Base-by-base conservation (phyloP, 176 grass and related monocot genomes). In the Triticum dicoccoides region DNA sequence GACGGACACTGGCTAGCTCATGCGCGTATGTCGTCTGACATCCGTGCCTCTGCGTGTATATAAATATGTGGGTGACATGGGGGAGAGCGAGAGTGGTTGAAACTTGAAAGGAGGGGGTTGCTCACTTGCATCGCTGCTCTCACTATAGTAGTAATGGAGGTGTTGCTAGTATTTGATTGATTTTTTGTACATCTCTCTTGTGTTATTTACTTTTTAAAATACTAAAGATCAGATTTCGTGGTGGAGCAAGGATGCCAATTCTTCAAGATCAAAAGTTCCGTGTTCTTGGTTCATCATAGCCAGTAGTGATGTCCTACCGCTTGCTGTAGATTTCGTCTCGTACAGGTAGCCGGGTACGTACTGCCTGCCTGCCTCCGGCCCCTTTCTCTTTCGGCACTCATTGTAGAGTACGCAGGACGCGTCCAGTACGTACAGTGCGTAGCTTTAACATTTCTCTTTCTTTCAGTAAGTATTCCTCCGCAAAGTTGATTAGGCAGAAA, bases 401-500 rank as follows among this genome's bases (percentile, higher is more conserved):
- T 33, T 49, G 82, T 76, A 84, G 58, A 64, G 35, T 65, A 83
- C 21, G 33, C 67, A 73, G 33, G n/a, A 83, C 67, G 64, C 20
- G 59, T 15, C 21, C 9, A 21, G 56, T 20, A 59, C 56, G 7
- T 35, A 8, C 11, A 68, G 30, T 35, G 3, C 34, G 9, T n/a
- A n/a, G 41, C 29, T 72, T 13, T 45, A 41, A 21, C 6, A 54
- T 59, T 21, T 21, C 54, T 63, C 61, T 74, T 52, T 63, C 82
- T 84, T 14, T 15, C 56, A 5, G 32, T 7, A 18, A 18, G 6
- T 21, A 21, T 59, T 21, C 56, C 18, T 73, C 58, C 34, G 5
- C 15, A 8, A 24, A 21, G 67, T 61, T 61, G 8, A 15, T 11
- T 35, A 5, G n/a, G 39, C 9, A 65, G 62, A 45, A 76, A 76